Evolutionary conservation across 148 eudicot genomes (phyloP).

Genomic region (Fagopyrum esculentum): DNA sequence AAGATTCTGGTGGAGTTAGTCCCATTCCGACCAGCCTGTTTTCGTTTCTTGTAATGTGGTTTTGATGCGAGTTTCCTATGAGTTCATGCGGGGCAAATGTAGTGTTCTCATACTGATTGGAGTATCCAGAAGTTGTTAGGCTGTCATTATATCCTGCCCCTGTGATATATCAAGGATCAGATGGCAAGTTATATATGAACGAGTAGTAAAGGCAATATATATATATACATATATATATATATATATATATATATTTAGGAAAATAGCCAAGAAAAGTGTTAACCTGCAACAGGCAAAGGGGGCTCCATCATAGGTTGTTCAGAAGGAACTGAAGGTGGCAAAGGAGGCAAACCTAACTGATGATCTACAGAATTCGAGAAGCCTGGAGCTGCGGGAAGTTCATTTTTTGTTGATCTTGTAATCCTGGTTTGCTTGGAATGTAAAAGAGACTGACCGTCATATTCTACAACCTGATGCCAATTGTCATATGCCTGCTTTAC

Average conservation of each 20-base stretch:
- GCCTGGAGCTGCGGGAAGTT: constrained; percentile 34
- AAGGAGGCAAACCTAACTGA: constrained; percentile 42
- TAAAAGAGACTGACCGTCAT: constrained; percentile 77
- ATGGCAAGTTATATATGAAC: neutral
- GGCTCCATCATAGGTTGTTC: constrained; percentile 45
- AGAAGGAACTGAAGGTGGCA: constrained; percentile 40
- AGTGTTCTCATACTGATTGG: constrained; percentile 33
- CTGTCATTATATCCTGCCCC: constrained; percentile 53
- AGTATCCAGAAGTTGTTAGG: constrained; percentile 33
- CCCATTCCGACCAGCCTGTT: constrained; percentile 29
- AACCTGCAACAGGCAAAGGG: constrained; percentile 46
- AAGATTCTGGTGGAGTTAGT: constrained; percentile 42
- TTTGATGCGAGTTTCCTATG: constrained; percentile 30
- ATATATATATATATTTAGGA: neutral
- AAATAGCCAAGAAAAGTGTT: neutral
- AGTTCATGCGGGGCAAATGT: constrained; percentile 31
- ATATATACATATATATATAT: neutral
- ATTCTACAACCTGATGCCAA: constrained; percentile 89
- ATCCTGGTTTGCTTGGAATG: constrained; percentile 53
- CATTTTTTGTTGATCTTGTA: constrained; percentile 41
- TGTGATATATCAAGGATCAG: neutral
- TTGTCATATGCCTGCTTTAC: constrained; percentile 93
- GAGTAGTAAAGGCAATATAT: neutral
- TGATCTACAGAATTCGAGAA: constrained; percentile 42
- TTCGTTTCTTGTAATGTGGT: constrained; percentile 24